Conservation (phyloP, 139 green algal species). For the Ettlia oleoabundans region DNA sequence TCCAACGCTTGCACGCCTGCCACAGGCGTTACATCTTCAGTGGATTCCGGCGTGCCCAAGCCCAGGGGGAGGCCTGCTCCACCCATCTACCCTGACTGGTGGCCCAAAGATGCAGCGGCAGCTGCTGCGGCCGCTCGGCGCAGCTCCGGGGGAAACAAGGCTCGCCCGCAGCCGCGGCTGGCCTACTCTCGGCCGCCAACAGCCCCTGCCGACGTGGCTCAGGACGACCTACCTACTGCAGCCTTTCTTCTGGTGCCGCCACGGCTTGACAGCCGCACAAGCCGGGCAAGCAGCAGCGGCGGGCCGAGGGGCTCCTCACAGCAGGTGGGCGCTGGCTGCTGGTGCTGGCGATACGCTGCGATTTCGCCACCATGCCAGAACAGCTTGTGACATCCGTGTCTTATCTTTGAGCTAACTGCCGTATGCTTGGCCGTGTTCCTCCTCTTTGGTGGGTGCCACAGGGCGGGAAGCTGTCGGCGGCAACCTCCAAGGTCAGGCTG, state of each 20-base stretch:
- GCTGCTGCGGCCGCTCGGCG: background rate
- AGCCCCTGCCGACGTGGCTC: background rate
- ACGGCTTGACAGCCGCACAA: background rate
- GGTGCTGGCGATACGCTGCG: too few relatives aligned
- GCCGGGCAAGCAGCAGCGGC: background rate
- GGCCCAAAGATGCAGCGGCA: background rate
- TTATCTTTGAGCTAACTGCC: too few relatives aligned
- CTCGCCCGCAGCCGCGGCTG: background rate
- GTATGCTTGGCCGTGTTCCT: too few relatives aligned
- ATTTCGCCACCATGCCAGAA: too few relatives aligned
- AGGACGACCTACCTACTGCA: conserved; percentile 26
- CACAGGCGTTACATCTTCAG: background rate
- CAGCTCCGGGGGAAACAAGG: background rate
- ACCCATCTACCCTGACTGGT: conserved; percentile 36
- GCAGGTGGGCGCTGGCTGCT: too few relatives aligned
- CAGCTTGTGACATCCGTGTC: too few relatives aligned
- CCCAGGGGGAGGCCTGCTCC: background rate
- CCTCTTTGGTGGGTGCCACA: background rate
- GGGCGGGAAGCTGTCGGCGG: background rate
- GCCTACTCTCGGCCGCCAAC: conserved; percentile 19
- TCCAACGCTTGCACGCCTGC: too few relatives aligned
- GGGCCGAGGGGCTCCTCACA: background rate
- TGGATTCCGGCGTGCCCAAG: background rate
- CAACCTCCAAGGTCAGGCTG: background rate
- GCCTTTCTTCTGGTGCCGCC: conserved; percentile 30